Evolutionary conservation across 2,329 filamentous ascomycete genomes (phyloP), one percentile per base, ranked within the genome.

Genomic region (Alternaria ethzedia): DNA sequence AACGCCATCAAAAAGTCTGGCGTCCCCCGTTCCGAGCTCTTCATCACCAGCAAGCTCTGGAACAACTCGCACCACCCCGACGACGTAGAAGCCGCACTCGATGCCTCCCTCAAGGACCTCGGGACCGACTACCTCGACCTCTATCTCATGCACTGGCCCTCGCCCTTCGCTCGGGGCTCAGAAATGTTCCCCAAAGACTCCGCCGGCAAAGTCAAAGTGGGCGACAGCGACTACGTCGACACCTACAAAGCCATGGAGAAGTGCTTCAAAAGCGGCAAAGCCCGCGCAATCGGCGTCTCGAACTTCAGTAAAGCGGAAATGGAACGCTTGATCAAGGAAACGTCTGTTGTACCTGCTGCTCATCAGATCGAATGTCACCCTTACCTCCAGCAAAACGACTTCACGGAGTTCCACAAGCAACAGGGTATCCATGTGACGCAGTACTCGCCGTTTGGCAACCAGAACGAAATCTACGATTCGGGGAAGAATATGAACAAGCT

Each of bases 121-220:
- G 90, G 68, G 76, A 72, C 96, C 66, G 92, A 94, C 78, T 96
- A 96, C 86, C 93, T 97, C 80, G 94, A 97, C 80, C 88, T 97
- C 69, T 97, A 90, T 86, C 86, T 96, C 71, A 89, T 96, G 76
- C 74, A 78, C 49, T 78, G 93, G 96, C 86, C 96, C 92, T 87
- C 93, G 90, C 74, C 88, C 92, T 73, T 89, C 91, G 62, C 87
- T 92, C 76, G 91, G 90, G 83, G 96, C 92, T 62, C 69, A n/a
- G 57, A 57, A 86, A 85, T 64, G 85, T 88, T 75, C 85, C 89
- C 28, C 79, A 84, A 67, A 83, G 91, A 78, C 73, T 82, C 45
- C 17, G 50, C 66, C 28, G 72, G 70, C 56, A 76, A 75, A 47
- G 69, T 58, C 6, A 63, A 70, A 49, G 62, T 64, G 0, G 74